These are phyloP conservation scores for Cryptococcus floricola DNA, from an alignment of 1,284 basidiomycete genomes.

Conservation along the genomic window DNA sequence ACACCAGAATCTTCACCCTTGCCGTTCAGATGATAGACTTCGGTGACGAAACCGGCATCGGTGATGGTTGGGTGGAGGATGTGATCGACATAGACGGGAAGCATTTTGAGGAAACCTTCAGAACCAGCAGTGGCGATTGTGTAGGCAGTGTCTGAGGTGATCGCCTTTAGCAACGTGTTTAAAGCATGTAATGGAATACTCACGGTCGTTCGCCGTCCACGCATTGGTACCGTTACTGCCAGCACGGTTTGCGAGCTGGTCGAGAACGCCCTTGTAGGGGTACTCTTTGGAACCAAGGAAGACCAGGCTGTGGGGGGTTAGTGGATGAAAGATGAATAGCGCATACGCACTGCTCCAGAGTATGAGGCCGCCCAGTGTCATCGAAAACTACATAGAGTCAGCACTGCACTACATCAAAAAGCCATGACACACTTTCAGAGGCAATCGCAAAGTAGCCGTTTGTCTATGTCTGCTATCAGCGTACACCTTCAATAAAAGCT, in stretches of 20 bases:
- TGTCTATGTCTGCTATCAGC: conserved; percentile 55
- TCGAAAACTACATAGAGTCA: conserved; percentile 65
- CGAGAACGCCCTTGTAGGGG: conserved; percentile 95
- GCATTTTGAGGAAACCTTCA: conserved; percentile 88
- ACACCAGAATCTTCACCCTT: conserved; percentile 92
- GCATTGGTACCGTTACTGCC: conserved; percentile 86
- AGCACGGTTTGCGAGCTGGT: conserved; percentile 93
- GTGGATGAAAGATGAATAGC: neutral
- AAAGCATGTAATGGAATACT: conserved; percentile 6
- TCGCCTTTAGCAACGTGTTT: conserved; percentile 2
- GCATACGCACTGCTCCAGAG: conserved; percentile 66
- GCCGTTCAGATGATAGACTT: conserved; percentile 89
- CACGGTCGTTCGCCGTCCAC: conserved; percentile 56
- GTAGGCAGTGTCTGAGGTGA: conserved; percentile 79
- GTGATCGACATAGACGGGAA: conserved; percentile 96
- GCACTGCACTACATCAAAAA: neutral
- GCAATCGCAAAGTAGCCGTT: conserved; percentile 90
- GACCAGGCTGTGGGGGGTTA: conserved; percentile 59
- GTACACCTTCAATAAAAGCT: conserved; percentile 6
- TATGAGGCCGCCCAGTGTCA: conserved; percentile 89
- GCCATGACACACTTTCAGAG: conserved; percentile 70
- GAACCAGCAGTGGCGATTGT: conserved; percentile 96
- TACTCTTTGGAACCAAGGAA: conserved; percentile 94
- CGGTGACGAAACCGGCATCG: conserved; percentile 84
- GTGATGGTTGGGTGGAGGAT: conserved; percentile 95